phyloP scores from a whole-genome alignment of 2,329 filamentous ascomycete genomes.

The Curvularia lunata region DNA sequence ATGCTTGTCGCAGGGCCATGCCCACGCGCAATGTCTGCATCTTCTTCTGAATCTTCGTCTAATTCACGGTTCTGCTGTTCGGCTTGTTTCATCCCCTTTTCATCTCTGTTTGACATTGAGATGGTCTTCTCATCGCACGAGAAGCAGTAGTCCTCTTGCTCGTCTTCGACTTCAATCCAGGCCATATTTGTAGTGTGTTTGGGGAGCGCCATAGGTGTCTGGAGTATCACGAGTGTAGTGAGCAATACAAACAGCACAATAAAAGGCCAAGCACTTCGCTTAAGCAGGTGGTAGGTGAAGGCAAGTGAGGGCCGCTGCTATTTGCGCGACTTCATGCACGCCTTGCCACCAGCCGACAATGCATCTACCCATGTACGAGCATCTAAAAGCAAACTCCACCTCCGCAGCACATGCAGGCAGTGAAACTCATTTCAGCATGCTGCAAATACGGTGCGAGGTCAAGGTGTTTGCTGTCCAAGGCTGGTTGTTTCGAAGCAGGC shows the following conservation, averaged over 20 bases:
- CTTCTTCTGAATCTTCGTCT: constrained; percentile 34
- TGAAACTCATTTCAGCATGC: constrained; percentile 1
- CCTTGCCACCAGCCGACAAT: constrained; percentile 21
- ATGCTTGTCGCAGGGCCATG: constrained; percentile 36
- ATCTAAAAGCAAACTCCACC: not conserved
- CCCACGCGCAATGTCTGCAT: constrained; percentile 28
- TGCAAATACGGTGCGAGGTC: not conserved
- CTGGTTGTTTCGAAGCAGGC: constrained; percentile 2
- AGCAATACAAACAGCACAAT: not conserved
- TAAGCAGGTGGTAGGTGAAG: constrained; percentile 4
- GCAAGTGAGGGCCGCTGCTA: constrained; percentile 13
- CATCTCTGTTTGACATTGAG: constrained; percentile 12
- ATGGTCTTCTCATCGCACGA: constrained; percentile 17
- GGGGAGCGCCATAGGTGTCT: not conserved
- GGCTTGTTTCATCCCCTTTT: not conserved
- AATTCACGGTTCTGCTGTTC: constrained; percentile 2
- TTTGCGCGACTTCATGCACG: constrained; percentile 19
- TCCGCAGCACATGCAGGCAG: not conserved
- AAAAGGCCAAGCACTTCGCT: not conserved
- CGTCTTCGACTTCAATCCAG: constrained; percentile 27
- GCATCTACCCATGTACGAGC: constrained; percentile 13
- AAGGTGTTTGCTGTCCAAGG: not conserved
- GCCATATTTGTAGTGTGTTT: constrained; percentile 17
- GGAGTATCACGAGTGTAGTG: not conserved
- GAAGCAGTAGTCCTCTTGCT: constrained; percentile 25